These are phyloP conservation scores for Rosellinia necatrix DNA, from an alignment of 2,329 filamentous ascomycete genomes.

Conservation along the genomic window DNA sequence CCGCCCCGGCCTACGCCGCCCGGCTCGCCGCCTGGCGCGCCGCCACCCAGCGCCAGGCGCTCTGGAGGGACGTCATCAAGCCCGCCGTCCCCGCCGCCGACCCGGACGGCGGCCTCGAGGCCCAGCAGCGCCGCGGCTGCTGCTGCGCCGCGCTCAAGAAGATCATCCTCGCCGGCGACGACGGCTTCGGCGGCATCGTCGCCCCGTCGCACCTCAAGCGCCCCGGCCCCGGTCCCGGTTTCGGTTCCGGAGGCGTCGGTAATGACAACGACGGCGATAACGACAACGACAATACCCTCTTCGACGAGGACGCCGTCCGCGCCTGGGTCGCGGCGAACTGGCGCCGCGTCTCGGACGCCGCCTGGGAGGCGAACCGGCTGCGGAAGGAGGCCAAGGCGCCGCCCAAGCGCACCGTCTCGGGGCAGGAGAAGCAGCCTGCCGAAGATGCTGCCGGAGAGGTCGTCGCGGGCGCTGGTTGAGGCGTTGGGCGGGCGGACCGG, in stretches of 20 bases:
- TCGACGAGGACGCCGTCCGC: conserved; percentile 47
- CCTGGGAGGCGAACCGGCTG: conserved; percentile 4
- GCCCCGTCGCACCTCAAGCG: conserved; percentile 35
- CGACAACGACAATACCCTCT: conserved; percentile 50
- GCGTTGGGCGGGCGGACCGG: too few relatives aligned
- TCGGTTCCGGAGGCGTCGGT: too few relatives aligned
- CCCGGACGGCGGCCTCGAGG: conserved; percentile 19
- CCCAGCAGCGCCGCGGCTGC: conserved; percentile 39
- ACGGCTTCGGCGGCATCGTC: conserved; percentile 43
- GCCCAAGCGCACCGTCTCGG: conserved; percentile 19
- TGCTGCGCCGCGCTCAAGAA: conserved; percentile 51
- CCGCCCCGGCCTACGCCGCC: conserved; percentile 49
- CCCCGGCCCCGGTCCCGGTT: too few relatives aligned
- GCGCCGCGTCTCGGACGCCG: neutral
- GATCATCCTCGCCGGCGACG: conserved; percentile 54
- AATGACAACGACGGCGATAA: too few relatives aligned
- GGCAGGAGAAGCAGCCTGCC: conserved; percentile 9
- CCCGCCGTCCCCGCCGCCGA: conserved; percentile 39
- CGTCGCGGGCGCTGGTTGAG: too few relatives aligned
- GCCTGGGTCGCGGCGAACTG: conserved; percentile 49
- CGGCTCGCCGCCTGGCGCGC: conserved; percentile 49
- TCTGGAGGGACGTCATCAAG: conserved; percentile 55
- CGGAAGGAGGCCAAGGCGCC: neutral
- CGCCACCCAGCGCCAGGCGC: conserved; percentile 46
- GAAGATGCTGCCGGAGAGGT: too few relatives aligned